Base-by-base conservation (phyloP, 352 stramenopile genomes). In the Pythium insidiosum region DNA sequence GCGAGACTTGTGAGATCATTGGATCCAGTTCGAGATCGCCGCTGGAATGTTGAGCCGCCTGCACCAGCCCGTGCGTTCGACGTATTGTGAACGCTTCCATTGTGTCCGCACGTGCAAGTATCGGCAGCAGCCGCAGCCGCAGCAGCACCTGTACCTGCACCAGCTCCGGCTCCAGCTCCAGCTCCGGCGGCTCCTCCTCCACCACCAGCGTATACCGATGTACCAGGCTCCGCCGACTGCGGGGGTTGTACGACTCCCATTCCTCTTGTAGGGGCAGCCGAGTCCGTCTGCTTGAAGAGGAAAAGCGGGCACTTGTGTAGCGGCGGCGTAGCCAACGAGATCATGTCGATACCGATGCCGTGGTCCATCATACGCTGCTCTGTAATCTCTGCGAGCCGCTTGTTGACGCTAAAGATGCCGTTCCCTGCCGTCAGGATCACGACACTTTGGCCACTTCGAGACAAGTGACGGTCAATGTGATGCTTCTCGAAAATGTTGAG, bases 351-450 rank as follows among this genome's bases (percentile, higher is more conserved):
- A 26, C 97, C 97, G 51, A 99, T 98, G 34, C 95, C 97, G 63
- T 98, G 96, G 57, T 99, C 96, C 95, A 99, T 98, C 95, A 99
- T 99, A 23, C 97, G 76, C 69, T 99, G 95, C 52, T 98, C 97
- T 13, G 95, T 99, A 44, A 99, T 98, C 44, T 92, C 77, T n/a
- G 88, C 84, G 19, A 99, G 72, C 21, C 78, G 77, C 54, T 93
- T 93, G 56, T 98, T 95, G 3, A 98, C 95, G 0, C 96, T 88
- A 71, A 99, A 98, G 34, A 99, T 96, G 26, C 96, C 95, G 56
- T 88, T 94, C 18, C 95, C 94, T 5, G 95, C 71, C 3, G 93
- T 97, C 42, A 99, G 85, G 4, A 98, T 65, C 41, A 98, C 92
- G 38, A 99, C 95, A 39, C 74, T 96, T 58, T 99, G 97, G 12